Base-by-base conservation (phyloP, 495 filamentous ascomycete species). In the Bacidia rubella region DNA sequence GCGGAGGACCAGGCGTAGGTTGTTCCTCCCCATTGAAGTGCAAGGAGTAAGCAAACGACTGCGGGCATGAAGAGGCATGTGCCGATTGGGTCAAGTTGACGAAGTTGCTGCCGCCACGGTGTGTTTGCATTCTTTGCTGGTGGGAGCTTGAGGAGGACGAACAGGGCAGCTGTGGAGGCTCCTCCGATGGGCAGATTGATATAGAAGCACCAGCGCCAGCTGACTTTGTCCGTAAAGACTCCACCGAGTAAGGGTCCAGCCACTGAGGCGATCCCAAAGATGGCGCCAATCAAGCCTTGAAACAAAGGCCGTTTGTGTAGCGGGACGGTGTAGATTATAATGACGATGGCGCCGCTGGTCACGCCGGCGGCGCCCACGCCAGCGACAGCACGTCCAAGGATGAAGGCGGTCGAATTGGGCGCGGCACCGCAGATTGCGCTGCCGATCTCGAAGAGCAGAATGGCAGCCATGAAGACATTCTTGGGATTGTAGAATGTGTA, bases 401-500 rank as follows among this genome's bases (percentile, higher is more conserved):
- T 90, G 46, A 93, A 75, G 4, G 76, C 74, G 0, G 72, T 70
- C 15, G 81, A 86, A 41, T 67, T 81, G 1, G 83, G 81, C 1
- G 88, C 83, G 1, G 76, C 76, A 38, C 78, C 86, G 60, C 86
- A 92, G 44, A 94, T 64, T 22, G 81, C 66, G 20, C 76, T 76
- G n/a, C 81, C 82, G 29, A 79, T 60, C 60, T 81, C 80, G 55
- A 83, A 84, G 24, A 83, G 24, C 2, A 62, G 54, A 41, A 80
- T 68, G 47, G 68, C 68, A 21, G 57, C 41, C 24, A 80, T 55
- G 49, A 76, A 79, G 32, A 78, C 68, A 53, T 57, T 66, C 58
- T 82, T 83, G 53, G 76, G 70, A 63, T 62, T 60, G 65, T 82
- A 87, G 72, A 85, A 87, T 2, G 78, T 82, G 69, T 90, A 92